Percentiles rank a stretch among this genome's conserved stretches.
Conservation (phyloP, 2,329 filamentous ascomycete genomes). For the Talaromyces islandicus region DNA sequence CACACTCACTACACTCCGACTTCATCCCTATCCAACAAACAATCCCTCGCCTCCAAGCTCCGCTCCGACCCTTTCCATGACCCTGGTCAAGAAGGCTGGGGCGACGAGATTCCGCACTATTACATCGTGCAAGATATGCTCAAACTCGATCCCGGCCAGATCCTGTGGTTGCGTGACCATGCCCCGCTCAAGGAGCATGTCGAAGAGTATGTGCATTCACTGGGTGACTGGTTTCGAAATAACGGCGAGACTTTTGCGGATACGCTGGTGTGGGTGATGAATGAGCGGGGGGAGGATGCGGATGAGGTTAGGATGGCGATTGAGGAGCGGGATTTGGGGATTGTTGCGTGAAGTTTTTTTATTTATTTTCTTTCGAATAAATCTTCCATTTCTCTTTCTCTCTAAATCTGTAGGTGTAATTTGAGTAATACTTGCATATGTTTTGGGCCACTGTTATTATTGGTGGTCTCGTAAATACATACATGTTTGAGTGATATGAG, state of each 20-base stretch:
- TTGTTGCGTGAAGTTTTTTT: background rate
- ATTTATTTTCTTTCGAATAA: background rate
- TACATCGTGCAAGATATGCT: constrained; percentile 61
- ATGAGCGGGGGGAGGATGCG: constrained; percentile 47
- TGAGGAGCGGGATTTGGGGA: constrained; percentile 10
- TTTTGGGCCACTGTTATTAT: background rate
- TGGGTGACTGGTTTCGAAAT: constrained; percentile 58
- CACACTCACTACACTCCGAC: constrained; percentile 18
- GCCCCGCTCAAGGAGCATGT: constrained; percentile 53
- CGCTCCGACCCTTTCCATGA: constrained; percentile 46
- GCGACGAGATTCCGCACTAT: constrained; percentile 58
- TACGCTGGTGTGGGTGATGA: constrained; percentile 52
- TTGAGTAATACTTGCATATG: background rate
- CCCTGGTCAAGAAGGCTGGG: constrained; percentile 56
- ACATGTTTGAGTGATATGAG: background rate
- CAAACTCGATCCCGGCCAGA: constrained; percentile 56
- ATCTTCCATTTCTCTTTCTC: background rate
- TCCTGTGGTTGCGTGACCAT: constrained; percentile 53
- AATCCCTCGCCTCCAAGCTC: constrained; percentile 39
- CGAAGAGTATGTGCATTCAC: constrained; percentile 45
- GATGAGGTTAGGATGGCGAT: constrained; percentile 9
- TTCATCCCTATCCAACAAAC: constrained; percentile 14
- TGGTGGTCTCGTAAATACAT: background rate
- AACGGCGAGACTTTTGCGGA: constrained; percentile 59
- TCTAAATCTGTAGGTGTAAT: no score